Evolutionary conservation across 164 flowering plant genomes (phyloP), one percentile per base, ranked within the genome.

Genomic region (Platanus orientalis): DNA sequence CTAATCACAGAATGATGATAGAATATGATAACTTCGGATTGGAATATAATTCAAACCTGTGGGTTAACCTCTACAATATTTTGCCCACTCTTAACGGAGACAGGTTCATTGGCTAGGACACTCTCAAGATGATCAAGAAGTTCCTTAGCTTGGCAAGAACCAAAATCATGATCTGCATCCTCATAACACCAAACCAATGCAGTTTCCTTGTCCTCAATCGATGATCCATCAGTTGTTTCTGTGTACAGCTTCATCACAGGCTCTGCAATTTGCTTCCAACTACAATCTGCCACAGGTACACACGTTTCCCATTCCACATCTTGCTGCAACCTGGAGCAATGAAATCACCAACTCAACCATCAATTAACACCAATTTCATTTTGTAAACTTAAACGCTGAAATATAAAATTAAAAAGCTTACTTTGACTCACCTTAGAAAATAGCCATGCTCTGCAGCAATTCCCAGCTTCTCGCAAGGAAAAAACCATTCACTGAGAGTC

Each of bases 221-320:
- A 23, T 20, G 61, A 58, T 5, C 61, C 61, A 40, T 58, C 61
- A 24, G 61, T 58, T 58, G 61, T 42, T 40, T 58, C 61, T 4
- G 61, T 58, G 49, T 58, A 58, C 9, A 58, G 61, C 49, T 58
- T 58, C 61, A 58, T 58, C 11, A 58, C 61, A 40, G 61, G 61
- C 29, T 39, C 48, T 24, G 49, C 61, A 23, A 21, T 58, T 30
- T 58, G 29, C 21, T 58, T 58, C 61, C 61, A 58, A 58, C 44
- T 30, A 28, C 44, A 58, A 24, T 58, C 49, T 16, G 50, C 49
- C 30, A 39, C 61, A 10, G 49, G 28, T 2, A 58, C 48, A 58
- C 61, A 34, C n/a, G 61, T 58, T 26, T 58, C 61, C 61, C 61
- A 58, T 51, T 51, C 29, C 0, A 1, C 54, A 24, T 51, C 29